A percentile compares a stretch with the other conserved stretches of the same genome.
Evolutionary conservation across 2,329 filamentous ascomycete species (phyloP).

Genomic region (Cladobotryum protrusum): DNA sequence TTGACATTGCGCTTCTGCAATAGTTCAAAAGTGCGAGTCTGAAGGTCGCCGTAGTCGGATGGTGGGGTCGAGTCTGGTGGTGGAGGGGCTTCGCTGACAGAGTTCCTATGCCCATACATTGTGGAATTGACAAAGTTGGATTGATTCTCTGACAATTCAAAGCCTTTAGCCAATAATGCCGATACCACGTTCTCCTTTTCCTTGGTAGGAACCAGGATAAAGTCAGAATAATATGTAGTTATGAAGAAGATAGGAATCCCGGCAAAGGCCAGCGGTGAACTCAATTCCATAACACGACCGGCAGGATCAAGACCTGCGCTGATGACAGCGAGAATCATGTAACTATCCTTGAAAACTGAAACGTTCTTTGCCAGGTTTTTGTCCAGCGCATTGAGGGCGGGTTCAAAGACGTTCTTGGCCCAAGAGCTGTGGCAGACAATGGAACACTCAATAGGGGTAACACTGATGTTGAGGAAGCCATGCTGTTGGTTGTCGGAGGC

Average conservation of each 20-base stretch:
- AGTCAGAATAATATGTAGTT: slow-evolving; percentile 96
- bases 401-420: slow-evolving; percentile 68
- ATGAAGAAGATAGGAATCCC: slow-evolving; percentile 98
- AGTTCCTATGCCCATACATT: slow-evolving; percentile 28
- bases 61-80: slow-evolving; percentile 69
- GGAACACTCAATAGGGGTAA: slow-evolving; percentile 89
- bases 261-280: slow-evolving; percentile 81
- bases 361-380: slow-evolving; percentile 47
- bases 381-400: slow-evolving; percentile 60
- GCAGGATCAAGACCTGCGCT: slow-evolving; percentile 87
- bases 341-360: slow-evolving; percentile 74
- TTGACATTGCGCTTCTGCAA: slow-evolving; percentile 71
- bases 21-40: slow-evolving; percentile 74
- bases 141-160: slow-evolving; percentile 71
- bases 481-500: slow-evolving; percentile 50
- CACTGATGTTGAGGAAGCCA: slow-evolving; percentile 85
- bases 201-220: slow-evolving; percentile 80
- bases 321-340: slow-evolving; percentile 82
- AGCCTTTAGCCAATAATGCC: slow-evolving; percentile 72
- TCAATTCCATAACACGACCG: slow-evolving; percentile 84
- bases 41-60: slow-evolving; percentile 70
- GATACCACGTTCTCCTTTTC: slow-evolving; percentile 68
- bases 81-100: slow-evolving; percentile 28
- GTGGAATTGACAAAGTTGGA: slow-evolving; percentile 57
- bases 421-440: slow-evolving; percentile 78